phyloP scores from a whole-genome alignment of 2,329 filamentous ascomycete genomes.

The Cercospora zeae-maydis region DNA sequence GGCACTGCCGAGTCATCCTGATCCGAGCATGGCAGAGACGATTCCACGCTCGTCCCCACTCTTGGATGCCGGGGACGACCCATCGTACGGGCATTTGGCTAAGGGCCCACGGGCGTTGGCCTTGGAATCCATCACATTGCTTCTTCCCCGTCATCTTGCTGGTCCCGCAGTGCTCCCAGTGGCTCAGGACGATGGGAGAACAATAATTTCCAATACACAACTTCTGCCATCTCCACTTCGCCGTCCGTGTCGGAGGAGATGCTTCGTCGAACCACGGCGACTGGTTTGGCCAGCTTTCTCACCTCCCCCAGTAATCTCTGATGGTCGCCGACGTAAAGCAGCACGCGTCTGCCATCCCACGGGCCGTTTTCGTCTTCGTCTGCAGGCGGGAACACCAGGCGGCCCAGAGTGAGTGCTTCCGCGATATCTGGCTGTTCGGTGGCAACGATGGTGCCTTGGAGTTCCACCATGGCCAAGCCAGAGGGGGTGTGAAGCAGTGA shows the following conservation, averaged over 20 bases:
- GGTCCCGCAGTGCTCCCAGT: slow-evolving; percentile 32
- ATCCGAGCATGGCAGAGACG: neutral
- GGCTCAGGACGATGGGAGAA: slow-evolving; percentile 85
- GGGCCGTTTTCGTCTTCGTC: slow-evolving; percentile 60
- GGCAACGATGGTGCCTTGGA: slow-evolving; percentile 81
- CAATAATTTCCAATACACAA: slow-evolving; percentile 80
- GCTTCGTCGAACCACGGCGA: slow-evolving; percentile 71
- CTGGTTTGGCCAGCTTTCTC: slow-evolving; percentile 73
- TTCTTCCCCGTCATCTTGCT: neutral
- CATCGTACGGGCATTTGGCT: neutral
- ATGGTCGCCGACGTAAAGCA: slow-evolving; percentile 83
- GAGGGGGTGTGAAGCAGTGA: slow-evolving; percentile 81
- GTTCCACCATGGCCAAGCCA: slow-evolving; percentile 83
- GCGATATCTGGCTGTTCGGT: slow-evolving; percentile 49
- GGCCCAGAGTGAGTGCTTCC: slow-evolving; percentile 58
- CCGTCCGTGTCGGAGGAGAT: slow-evolving; percentile 35
- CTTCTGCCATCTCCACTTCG: slow-evolving; percentile 78
- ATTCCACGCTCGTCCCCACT: neutral
- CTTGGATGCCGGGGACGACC: neutral
- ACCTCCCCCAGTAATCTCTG: slow-evolving; percentile 87
- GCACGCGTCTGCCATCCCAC: slow-evolving; percentile 82
- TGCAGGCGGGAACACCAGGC: slow-evolving; percentile 67
- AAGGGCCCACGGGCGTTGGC: neutral
- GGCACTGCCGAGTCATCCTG: neutral
- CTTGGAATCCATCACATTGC: neutral